Conservation (phyloP, 805 yeast species). For the Metschnikowia corniflorae region DNA sequence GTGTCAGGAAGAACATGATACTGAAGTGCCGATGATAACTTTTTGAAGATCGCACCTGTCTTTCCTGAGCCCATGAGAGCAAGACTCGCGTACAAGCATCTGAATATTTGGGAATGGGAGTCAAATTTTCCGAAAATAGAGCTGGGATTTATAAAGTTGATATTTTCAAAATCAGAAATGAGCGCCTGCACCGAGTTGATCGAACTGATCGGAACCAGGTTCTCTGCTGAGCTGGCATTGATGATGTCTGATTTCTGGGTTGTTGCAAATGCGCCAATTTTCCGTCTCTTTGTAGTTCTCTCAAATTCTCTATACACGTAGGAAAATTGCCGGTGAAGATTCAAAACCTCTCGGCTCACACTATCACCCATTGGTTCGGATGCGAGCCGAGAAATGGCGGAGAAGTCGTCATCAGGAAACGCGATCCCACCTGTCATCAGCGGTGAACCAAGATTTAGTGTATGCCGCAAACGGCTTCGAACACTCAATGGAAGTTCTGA, state of each 20-base stretch:
- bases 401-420: constrained; percentile 1
- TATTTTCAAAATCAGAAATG: constrained; percentile 17
- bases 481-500: constrained; percentile 1
- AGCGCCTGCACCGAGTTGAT: constrained; percentile 20
- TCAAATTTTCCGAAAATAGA: constrained; percentile 6
- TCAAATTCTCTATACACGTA: constrained; percentile 2
- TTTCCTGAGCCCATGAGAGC: constrained; percentile 4
- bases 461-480: constrained; percentile 1
- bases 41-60: constrained; percentile 5
- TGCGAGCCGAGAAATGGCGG: constrained; percentile 1
- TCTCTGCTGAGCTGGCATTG: not conserved
- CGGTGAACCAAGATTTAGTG: not conserved
- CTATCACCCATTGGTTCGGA: not conserved
- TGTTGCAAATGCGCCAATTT: not conserved
- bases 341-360: not conserved
- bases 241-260: not conserved
- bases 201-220: constrained; percentile 8
- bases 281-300: constrained; percentile 4
- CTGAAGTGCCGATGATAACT: constrained; percentile 10
- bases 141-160: constrained; percentile 18
- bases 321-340: not conserved
- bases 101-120: constrained; percentile 1
- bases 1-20: constrained; percentile 7
- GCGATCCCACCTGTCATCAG: constrained; percentile 1
- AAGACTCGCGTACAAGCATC: constrained; percentile 11